These are phyloP conservation scores for Furculomyces boomerangus DNA, from an alignment of 371 early-diverging fungal species.

Conservation along the genomic window DNA sequence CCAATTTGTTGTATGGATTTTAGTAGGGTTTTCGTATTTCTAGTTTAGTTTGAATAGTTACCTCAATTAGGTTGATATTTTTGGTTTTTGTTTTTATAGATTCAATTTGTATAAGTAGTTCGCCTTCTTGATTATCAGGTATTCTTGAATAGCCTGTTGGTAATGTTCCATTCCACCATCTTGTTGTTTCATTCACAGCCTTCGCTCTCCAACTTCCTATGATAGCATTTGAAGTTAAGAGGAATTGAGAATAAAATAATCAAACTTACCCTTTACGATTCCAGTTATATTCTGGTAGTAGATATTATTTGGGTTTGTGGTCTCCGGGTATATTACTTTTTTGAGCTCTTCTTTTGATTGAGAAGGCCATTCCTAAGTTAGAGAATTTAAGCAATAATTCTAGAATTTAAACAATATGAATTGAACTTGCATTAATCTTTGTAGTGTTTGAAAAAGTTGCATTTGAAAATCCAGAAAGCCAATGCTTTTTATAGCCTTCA, in stretches of 20 bases:
- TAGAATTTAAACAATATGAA: too few relatives aligned
- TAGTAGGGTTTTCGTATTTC: neutral
- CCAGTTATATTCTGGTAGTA: slow-evolving; percentile 1
- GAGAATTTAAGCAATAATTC: too few relatives aligned
- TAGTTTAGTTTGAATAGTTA: neutral
- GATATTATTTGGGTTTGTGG: neutral
- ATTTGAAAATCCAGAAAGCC: too few relatives aligned
- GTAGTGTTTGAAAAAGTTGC: too few relatives aligned
- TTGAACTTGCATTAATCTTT: too few relatives aligned
- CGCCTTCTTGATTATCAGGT: slow-evolving; percentile 5
- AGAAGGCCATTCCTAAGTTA: neutral
- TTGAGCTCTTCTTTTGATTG: neutral
- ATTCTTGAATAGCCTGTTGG: slow-evolving; percentile 5
- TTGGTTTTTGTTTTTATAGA: neutral
- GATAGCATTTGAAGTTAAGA: neutral
- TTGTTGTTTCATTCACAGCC: slow-evolving; percentile 2
- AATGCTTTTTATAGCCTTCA: too few relatives aligned
- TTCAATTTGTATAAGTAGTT: slow-evolving; percentile 3
- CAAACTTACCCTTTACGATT: neutral
- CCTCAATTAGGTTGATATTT: slow-evolving; percentile 1
- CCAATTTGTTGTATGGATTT: neutral
- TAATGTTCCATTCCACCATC: slow-evolving; percentile 6
- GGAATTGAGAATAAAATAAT: neutral
- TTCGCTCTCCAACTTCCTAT: slow-evolving; percentile 7
- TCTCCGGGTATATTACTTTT: neutral